These are phyloP conservation scores for Tolypocladium tropicale DNA, from an alignment of 2,329 filamentous ascomycete species.

Conservation along the genomic window DNA sequence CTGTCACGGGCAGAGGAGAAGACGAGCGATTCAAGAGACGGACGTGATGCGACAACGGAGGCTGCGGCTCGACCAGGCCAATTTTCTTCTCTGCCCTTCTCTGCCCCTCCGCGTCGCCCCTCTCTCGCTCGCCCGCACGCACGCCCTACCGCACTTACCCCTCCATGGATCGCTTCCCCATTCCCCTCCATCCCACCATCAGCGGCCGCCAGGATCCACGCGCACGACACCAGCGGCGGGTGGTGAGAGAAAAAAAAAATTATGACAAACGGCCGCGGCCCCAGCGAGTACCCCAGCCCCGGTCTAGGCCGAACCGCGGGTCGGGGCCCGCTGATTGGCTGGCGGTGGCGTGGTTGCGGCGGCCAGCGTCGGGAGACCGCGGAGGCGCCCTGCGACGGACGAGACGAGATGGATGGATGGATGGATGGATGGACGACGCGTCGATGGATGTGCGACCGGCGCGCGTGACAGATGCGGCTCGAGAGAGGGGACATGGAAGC, in stretches of 20 bases:
- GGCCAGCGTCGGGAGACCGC: not conserved
- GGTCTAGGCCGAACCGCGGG: not conserved
- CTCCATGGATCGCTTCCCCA: no score
- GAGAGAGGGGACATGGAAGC: no score
- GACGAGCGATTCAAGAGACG: no score
- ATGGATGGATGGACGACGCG: no score
- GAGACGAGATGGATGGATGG: no score
- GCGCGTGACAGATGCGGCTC: no score
- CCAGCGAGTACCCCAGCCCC: not conserved
- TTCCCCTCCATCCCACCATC: not conserved
- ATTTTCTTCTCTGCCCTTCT: not conserved
- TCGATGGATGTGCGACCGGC: no score
- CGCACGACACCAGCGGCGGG: not conserved
- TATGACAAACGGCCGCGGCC: not conserved
- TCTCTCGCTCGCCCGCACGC: no score
- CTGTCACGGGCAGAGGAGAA: no score
- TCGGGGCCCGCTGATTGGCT: not conserved
- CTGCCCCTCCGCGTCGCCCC: not conserved
- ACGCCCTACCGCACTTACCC: no score
- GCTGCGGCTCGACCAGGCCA: not conserved
- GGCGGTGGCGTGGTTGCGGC: not conserved
- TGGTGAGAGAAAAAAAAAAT: not conserved
- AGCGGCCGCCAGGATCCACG: not conserved
- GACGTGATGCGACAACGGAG: not conserved
- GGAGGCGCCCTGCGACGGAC: no score